Evolutionary conservation across 1,284 basidiomycete species (phyloP), one percentile per base, ranked within the genome.

Genomic region (Trametes polyzona): DNA sequence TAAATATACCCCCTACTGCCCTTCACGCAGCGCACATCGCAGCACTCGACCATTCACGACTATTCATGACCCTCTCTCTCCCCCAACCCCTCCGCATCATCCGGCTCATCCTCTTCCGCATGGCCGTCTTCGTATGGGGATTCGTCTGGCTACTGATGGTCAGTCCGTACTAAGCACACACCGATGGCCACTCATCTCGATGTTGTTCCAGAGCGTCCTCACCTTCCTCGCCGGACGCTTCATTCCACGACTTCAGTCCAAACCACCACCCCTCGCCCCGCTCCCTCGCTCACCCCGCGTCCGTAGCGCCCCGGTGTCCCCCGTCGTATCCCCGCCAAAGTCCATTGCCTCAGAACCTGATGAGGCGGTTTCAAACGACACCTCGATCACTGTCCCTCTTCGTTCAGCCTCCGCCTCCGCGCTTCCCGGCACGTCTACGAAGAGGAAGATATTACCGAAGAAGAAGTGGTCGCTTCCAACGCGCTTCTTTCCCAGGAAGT

Each of bases 401-500:
- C 53, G 21, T 19, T 23, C 43, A 21, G 14, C 29, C 16, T 5
- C 33, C n/a, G 24, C 21, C 9, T 3, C n/a, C 7, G 17, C 14
- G 3, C 46, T 11, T 11, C 14, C 46, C 14, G 33, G 8, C 16
- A 26, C 33, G 19, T 21, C 43, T 21, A 27, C 43, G 2, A 35
- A 26, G 23, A 35, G n/a, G n/a, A 47, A 33, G 23, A 14, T 4
- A 9, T n/a, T 53, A 5, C 24, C 49, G 16, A 62, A 52, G 52
- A 39, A 42, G 29, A 55, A 41, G 30, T 62, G 61, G 61, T 62
- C 61, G 19, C 35, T 62, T 12, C 17, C 54, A 14, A 35, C 44
- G 41, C 49, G 40, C 17, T 41, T 55, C 42, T 47, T 37, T 29
- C 14, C 29, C 1, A 29, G 46, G 2, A 53, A 46, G 30, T 16